Conservation (phyloP, 2,329 filamentous ascomycete species). For the Mycosphaerella sp. region DNA sequence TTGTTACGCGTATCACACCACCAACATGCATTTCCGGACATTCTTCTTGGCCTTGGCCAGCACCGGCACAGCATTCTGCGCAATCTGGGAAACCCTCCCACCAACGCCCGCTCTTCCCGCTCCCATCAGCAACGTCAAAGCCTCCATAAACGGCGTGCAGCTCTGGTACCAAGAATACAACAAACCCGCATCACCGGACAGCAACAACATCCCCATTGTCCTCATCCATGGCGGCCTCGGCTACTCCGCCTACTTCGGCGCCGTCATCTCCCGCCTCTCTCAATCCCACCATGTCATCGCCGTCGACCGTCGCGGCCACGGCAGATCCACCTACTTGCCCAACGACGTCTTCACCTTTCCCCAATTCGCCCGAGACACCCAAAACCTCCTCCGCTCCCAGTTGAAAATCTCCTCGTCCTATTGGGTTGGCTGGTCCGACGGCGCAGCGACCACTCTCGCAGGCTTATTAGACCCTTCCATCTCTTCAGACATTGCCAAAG, state of each 20-base stretch:
- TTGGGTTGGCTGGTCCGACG: conserved; percentile 41
- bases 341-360: conserved; percentile 38
- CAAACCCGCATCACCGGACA: conserved; percentile 19
- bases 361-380: conserved; percentile 36
- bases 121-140: conserved; percentile 34
- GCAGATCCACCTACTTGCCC: conserved; percentile 36
- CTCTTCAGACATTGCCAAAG: conserved; percentile 34
- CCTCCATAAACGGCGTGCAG: conserved; percentile 35
- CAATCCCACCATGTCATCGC: conserved; percentile 38
- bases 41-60: conserved; percentile 2
- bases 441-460: conserved; percentile 36
- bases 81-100: conserved; percentile 31
- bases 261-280: conserved; percentile 35
- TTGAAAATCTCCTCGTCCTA: conserved; percentile 31
- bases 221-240: conserved; percentile 40
- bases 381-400: conserved; percentile 28
- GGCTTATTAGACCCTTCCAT: conserved; percentile 34
- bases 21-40: conserved; percentile 6
- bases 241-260: conserved; percentile 39
- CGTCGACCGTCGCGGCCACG: conserved; percentile 40
- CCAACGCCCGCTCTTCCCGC: conserved; percentile 36
- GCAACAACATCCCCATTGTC: conserved; percentile 34
- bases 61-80: conserved; percentile 2
- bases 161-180: conserved; percentile 43
- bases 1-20: background rate